Evolutionary conservation across 768 basidiomycete species (phyloP).

Genomic region (Rhodotorula sphaerocarpa): DNA sequence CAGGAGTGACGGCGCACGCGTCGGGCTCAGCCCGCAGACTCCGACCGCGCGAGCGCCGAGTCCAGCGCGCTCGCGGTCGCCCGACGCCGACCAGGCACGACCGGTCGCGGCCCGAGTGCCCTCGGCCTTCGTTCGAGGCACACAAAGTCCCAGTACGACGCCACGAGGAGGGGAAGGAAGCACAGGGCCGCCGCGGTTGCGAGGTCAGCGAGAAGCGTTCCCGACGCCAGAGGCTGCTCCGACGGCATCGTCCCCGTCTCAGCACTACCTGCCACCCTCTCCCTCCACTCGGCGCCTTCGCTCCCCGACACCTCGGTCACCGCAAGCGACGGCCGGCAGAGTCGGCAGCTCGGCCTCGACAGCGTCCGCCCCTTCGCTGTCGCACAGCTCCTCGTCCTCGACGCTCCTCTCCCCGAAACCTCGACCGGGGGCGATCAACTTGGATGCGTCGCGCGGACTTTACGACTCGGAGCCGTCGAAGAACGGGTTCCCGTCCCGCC

Average conservation of each 20-base stretch:
- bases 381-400: constrained; percentile 8
- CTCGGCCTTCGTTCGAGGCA: background rate
- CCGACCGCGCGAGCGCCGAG: background rate
- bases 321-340: background rate
- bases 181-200: background rate
- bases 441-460: no score
- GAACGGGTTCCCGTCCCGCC: no score
- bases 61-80: constrained; percentile 1
- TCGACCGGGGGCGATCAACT: no score
- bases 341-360: background rate
- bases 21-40: background rate
- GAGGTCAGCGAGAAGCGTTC: constrained; percentile 25
- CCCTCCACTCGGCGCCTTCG: constrained; percentile 13
- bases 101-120: background rate
- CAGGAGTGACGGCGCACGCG: background rate
- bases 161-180: no score
- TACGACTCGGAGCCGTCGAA: no score
- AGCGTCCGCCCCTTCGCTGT: background rate
- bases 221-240: constrained; percentile 2
- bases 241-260: background rate
- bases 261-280: constrained; percentile 14
- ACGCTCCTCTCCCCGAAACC: background rate
- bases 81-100: background rate
- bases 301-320: background rate
- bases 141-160: background rate